phyloP scores from a whole-genome alignment of 2,329 filamentous ascomycete genomes.

The Neofusicoccum sp. region DNA sequence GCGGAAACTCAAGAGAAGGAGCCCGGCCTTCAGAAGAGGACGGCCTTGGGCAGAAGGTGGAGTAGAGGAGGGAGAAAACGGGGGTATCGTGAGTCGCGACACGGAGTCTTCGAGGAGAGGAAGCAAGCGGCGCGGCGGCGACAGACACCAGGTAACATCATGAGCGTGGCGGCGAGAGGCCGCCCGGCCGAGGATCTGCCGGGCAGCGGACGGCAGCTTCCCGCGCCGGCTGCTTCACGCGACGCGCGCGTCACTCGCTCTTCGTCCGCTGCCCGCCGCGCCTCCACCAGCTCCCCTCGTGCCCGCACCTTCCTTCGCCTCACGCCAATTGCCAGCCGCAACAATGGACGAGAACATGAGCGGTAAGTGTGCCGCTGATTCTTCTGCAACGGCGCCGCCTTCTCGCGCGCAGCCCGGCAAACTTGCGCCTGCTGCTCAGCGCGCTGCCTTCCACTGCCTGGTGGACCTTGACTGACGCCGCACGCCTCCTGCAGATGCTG shows the following conservation, averaged over 20 bases:
- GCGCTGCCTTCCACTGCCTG: neutral
- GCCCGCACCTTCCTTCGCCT: neutral
- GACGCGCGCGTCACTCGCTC: slow-evolving; percentile 13
- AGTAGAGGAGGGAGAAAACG: slow-evolving; percentile 1
- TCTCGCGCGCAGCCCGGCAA: neutral
- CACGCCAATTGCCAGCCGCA: slow-evolving; percentile 2
- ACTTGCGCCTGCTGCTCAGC: neutral
- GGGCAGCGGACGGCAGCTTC: neutral
- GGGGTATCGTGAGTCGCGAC: slow-evolving; percentile 20
- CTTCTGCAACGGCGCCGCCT: neutral
- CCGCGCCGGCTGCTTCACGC: slow-evolving; percentile 3
- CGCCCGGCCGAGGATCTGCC: neutral
- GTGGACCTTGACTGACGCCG: neutral
- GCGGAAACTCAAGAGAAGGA: neutral
- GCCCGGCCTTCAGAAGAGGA: neutral
- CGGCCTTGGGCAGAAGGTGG: neutral
- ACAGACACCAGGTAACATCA: slow-evolving; percentile 14
- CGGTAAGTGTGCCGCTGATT: slow-evolving; percentile 24
- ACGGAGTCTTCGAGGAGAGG: slow-evolving; percentile 20
- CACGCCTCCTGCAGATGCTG: slow-evolving; percentile 38
- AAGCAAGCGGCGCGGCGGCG: slow-evolving; percentile 1
- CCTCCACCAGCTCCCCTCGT: neutral
- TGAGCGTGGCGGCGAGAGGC: neutral
- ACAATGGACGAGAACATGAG: slow-evolving; percentile 41
- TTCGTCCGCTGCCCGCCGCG: slow-evolving; percentile 1